Evolutionary conservation across 345 rosid species (phyloP).

Genomic region (Populus pruinosa): DNA sequence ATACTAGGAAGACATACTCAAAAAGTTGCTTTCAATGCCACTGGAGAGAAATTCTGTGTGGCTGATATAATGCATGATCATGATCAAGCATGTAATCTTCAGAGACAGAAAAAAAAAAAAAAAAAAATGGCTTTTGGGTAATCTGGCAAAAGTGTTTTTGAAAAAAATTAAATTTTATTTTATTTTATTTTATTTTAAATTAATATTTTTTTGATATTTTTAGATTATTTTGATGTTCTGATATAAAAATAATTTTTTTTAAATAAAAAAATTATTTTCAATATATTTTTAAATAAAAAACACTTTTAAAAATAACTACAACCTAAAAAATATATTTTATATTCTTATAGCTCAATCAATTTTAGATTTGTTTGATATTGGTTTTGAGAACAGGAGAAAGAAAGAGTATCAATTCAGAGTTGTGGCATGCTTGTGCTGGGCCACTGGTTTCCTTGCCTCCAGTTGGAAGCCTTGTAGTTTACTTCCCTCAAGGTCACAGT

Average conservation of each 20-base stretch:
- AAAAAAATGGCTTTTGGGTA: neutral
- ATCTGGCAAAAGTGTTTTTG: too few relatives aligned
- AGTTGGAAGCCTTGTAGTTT: constrained; percentile 87
- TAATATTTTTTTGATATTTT: too few relatives aligned
- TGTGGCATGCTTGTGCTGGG: constrained; percentile 99
- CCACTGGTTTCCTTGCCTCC: constrained; percentile 93
- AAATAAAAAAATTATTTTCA: too few relatives aligned
- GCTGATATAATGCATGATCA: neutral
- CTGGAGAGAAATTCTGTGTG: neutral
- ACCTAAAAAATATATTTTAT: too few relatives aligned
- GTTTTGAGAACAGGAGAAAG: constrained; percentile 61
- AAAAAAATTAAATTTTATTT: too few relatives aligned
- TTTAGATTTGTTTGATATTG: constrained; percentile 17
- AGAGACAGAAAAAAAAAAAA: neutral
- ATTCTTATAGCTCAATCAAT: neutral
- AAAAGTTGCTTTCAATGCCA: neutral
- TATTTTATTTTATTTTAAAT: too few relatives aligned
- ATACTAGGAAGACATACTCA: neutral
- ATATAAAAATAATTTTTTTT: too few relatives aligned
- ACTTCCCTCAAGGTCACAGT: constrained; percentile 98
- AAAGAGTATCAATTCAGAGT: constrained; percentile 73
- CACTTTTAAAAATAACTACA: too few relatives aligned
- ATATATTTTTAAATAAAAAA: too few relatives aligned
- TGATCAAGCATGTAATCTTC: neutral
- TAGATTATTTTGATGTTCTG: too few relatives aligned